phyloP scores from a whole-genome alignment of 1,284 basidiomycete species.

The Heterobasidion occidentale region DNA sequence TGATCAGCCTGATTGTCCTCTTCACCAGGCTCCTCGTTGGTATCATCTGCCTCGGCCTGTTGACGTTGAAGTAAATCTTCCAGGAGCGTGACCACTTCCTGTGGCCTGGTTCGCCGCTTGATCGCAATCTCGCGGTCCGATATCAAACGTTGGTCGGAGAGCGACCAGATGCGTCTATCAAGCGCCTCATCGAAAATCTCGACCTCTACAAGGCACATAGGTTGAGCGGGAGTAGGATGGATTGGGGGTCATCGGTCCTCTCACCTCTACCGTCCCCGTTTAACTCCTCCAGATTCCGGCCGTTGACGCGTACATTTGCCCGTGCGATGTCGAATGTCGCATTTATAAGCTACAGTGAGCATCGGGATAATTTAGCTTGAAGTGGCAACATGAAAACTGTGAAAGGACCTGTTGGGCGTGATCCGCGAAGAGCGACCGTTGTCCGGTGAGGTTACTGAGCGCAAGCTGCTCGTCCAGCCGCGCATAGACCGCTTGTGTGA shows the following conservation, averaged over 20 bases:
- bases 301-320: slow-evolving; percentile 73
- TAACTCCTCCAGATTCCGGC: slow-evolving; percentile 64
- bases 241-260: neutral
- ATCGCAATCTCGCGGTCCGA: slow-evolving; percentile 63
- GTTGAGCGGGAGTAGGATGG: neutral
- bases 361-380: slow-evolving; percentile 3
- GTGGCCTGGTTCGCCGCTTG: slow-evolving; percentile 48
- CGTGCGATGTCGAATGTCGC: slow-evolving; percentile 54
- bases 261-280: slow-evolving; percentile 47
- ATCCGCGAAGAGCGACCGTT: slow-evolving; percentile 36
- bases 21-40: slow-evolving; percentile 7
- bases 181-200: slow-evolving; percentile 78
- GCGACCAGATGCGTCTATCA: slow-evolving; percentile 64
- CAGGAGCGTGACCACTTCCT: slow-evolving; percentile 40
- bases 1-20: neutral
- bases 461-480: slow-evolving; percentile 36
- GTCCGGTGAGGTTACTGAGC: slow-evolving; percentile 23
- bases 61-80: slow-evolving; percentile 38
- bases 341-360: slow-evolving; percentile 43
- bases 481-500: slow-evolving; percentile 33
- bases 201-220: slow-evolving; percentile 35
- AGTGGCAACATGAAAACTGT: neutral
- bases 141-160: slow-evolving; percentile 57
- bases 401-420: slow-evolving; percentile 41
- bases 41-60: slow-evolving; percentile 28